A percentile compares a stretch with the other conserved stretches of the same genome.
These are phyloP conservation scores for Citrus unshiu DNA, from an alignment of 345 rosid genomes.

Conservation along the genomic window DNA sequence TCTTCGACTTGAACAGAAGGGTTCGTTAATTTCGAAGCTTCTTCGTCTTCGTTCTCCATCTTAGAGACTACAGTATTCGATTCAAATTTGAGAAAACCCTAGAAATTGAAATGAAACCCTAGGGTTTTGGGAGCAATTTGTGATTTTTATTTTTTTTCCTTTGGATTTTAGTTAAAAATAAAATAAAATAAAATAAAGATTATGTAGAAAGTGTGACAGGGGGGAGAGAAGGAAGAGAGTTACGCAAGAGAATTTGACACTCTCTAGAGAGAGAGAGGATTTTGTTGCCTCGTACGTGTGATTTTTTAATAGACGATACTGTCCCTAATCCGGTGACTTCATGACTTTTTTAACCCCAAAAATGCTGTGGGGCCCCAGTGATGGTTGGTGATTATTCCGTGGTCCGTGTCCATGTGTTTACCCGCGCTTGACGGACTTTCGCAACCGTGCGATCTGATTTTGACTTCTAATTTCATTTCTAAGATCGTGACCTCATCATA, in stretches of 20 bases:
- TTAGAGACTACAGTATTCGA: neutral
- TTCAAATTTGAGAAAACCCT: conserved; percentile 21
- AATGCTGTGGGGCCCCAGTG: neutral
- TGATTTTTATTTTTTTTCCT: neutral
- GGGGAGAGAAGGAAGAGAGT: neutral
- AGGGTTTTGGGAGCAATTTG: conserved; percentile 24
- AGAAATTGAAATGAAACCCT: conserved; percentile 25
- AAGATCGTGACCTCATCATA: too few species aligned
- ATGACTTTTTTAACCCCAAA: neutral
- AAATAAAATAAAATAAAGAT: neutral
- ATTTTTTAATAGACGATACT: neutral
- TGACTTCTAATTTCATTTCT: neutral
- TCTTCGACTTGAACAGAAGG: conserved; percentile 19
- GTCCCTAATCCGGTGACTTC: neutral
- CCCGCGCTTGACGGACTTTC: neutral
- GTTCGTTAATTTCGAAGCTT: conserved; percentile 13
- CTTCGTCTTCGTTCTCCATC: conserved; percentile 61
- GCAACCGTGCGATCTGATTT: neutral
- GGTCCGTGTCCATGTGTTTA: neutral
- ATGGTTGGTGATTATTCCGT: neutral
- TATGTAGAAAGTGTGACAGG: neutral
- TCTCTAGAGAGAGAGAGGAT: neutral
- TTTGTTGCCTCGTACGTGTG: neutral
- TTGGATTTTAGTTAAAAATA: neutral
- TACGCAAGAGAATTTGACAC: neutral